Base-by-base conservation (phyloP, 148 eudicot species). In the Cornus suecica region DNA sequence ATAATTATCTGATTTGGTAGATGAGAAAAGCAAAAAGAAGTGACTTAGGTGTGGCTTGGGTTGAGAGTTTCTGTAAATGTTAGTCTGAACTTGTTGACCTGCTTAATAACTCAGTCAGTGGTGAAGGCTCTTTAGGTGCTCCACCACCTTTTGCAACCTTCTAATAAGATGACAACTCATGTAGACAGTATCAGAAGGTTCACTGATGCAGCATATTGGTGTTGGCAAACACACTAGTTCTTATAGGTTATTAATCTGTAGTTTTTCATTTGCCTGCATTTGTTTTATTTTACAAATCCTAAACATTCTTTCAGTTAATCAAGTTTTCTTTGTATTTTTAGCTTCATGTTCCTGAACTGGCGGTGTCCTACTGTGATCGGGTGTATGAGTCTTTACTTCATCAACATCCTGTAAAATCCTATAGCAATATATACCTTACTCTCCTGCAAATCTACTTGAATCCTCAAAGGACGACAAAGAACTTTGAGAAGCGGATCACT, bases 271-370 rank as follows among this genome's bases (percentile, higher is more conserved):
- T 85, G 48, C 13, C n/a, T 31, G 41, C 62, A 15, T 37, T 37
- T 37, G 7, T 37, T 37, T 37, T 37, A 37, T 37, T 37, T 0
- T 37, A 22, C 64, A 28, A 28, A 51, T 66, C 31, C n/a, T 26
- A 23, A 48, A 9, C 11, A n/a, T 29, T 71, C 22, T 34, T n/a
- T 3, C 20, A 11, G 8, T 70, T n/a, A 56, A 27, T 14, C 7
- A 0, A 13, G 29, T 31, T 71, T 81, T 51, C 75, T n/a, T 68
- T 63, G 61, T 23, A 30, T 65, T 80, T 84, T 80, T 45, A 96
- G 99, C 94, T 96, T 80, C 94, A 90, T 89, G 86, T 89, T 87
- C 98, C 98, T 75, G 97, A 93, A 70, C 78, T 90, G 85, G 98
- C 98, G 56, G 80, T 96, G 74, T 86, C 95, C 66, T 96, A 96